phyloP scores from a whole-genome alignment of 2,329 filamentous ascomycete genomes.

The Ilyonectria robusta region DNA sequence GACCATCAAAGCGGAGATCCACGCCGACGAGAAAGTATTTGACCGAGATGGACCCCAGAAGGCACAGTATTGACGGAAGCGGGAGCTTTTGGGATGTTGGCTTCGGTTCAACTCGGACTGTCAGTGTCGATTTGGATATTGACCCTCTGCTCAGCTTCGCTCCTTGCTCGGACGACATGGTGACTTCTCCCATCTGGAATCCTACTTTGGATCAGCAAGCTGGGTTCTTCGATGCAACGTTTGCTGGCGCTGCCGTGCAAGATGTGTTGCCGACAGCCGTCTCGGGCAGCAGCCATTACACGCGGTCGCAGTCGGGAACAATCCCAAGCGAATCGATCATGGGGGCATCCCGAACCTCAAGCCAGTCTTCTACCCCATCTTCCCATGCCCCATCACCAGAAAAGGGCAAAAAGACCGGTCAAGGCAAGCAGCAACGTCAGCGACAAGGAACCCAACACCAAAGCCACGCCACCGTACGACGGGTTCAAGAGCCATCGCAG shows the following conservation, averaged over 20 bases:
- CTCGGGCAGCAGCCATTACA: not conserved
- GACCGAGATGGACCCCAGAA: slow-evolving; percentile 26
- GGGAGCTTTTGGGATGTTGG: not conserved
- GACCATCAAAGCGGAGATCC: not conserved
- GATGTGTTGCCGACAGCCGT: not conserved
- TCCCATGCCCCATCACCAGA: slow-evolving; percentile 2
- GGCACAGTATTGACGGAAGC: slow-evolving; percentile 1
- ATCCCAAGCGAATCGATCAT: slow-evolving; percentile 14
- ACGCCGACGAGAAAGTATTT: not conserved
- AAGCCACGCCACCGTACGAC: slow-evolving; percentile 12
- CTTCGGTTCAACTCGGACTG: not conserved
- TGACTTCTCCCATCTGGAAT: slow-evolving; percentile 29
- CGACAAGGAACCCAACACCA: slow-evolving; percentile 10
- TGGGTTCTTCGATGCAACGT: slow-evolving; percentile 1
- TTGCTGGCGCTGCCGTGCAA: not conserved
- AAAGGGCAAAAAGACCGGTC: not conserved
- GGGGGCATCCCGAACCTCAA: slow-evolving; percentile 35
- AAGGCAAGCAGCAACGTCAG: slow-evolving; percentile 2
- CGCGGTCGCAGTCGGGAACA: slow-evolving; percentile 30
- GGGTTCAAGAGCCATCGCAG: not conserved
- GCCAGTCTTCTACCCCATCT: slow-evolving; percentile 38
- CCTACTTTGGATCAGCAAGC: not conserved
- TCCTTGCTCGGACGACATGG: slow-evolving; percentile 7
- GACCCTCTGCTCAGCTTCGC: slow-evolving; percentile 35
- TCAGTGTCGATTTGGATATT: slow-evolving; percentile 27